Percentiles rank a stretch among this genome's conserved stretches.
These are phyloP conservation scores for Plasmodium malariae DNA, from an alignment of 169 alveolate genomes.

Conservation along the genomic window DNA sequence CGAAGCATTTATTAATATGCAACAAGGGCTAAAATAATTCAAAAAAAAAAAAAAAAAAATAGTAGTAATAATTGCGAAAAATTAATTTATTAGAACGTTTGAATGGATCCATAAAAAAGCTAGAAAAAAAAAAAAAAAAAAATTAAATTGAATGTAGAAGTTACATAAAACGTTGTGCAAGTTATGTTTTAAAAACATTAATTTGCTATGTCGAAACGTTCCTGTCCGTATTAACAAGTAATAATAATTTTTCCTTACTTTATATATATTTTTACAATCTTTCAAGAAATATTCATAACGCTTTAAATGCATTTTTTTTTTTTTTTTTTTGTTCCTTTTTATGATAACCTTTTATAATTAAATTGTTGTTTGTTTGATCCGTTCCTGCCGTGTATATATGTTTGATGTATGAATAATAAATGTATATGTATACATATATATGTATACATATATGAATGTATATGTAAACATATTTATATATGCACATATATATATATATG, in stretches of 20 bases:
- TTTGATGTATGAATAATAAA: too few relatives aligned
- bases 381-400: too few relatives aligned
- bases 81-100: too few relatives aligned
- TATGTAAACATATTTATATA: not conserved
- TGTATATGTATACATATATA: not conserved
- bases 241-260: too few relatives aligned
- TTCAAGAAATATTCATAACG: not conserved
- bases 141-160: not conserved
- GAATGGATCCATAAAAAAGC: too few relatives aligned
- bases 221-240: too few relatives aligned
- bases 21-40: not conserved
- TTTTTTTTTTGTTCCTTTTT: not conserved
- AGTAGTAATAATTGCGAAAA: too few relatives aligned
- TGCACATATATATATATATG: not conserved
- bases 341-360: not conserved
- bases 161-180: not conserved
- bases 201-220: not conserved
- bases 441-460: not conserved
- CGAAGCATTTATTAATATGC: too few relatives aligned
- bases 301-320: not conserved
- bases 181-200: not conserved
- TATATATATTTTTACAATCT: not conserved
- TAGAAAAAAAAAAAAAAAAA: constrained; percentile 5
- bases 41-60: not conserved
- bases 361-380: too few relatives aligned